These are phyloP conservation scores for Oropetium thomaeum DNA, from an alignment of 176 grass and related monocot genomes.

Conservation along the genomic window DNA sequence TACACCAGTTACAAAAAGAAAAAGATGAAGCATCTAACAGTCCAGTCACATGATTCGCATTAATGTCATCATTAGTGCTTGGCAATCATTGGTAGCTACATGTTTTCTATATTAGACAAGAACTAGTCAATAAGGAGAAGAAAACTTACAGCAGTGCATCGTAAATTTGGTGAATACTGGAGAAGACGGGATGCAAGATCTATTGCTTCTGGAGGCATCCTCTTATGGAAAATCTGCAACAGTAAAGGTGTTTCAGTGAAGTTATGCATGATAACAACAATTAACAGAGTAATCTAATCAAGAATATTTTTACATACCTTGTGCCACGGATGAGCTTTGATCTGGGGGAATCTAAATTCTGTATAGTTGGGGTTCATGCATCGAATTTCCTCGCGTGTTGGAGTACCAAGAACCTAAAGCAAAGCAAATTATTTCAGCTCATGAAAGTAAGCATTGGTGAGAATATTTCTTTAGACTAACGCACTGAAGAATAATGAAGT, in stretches of 20 bases:
- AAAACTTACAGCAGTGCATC: slow-evolving; percentile 67
- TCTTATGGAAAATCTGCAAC: slow-evolving; percentile 68
- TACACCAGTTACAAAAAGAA: neutral
- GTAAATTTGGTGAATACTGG: slow-evolving; percentile 71
- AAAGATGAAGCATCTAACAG: neutral
- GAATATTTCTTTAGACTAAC: slow-evolving; percentile 10
- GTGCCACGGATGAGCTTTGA: slow-evolving; percentile 81
- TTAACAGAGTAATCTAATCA: neutral
- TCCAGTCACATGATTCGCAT: slow-evolving; percentile 20
- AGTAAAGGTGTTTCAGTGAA: neutral
- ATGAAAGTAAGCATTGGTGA: neutral
- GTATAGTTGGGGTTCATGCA: slow-evolving; percentile 82
- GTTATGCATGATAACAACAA: slow-evolving; percentile 11
- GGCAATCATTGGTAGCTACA: slow-evolving; percentile 35
- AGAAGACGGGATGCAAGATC: slow-evolving; percentile 69
- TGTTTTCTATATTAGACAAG: slow-evolving; percentile 24
- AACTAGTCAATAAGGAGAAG: slow-evolving; percentile 8
- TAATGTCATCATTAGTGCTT: slow-evolving; percentile 27
- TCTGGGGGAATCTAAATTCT: slow-evolving; percentile 73
- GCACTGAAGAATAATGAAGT: neutral
- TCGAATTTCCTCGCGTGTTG: slow-evolving; percentile 71
- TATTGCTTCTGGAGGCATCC: slow-evolving; percentile 81
- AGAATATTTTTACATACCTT: slow-evolving; percentile 37
- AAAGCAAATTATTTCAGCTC: slow-evolving; percentile 16
- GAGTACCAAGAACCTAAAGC: slow-evolving; percentile 74